Evolutionary conservation across 371 early-diverging fungal species (phyloP).

Genomic region (Saksenaea vasiformis): DNA sequence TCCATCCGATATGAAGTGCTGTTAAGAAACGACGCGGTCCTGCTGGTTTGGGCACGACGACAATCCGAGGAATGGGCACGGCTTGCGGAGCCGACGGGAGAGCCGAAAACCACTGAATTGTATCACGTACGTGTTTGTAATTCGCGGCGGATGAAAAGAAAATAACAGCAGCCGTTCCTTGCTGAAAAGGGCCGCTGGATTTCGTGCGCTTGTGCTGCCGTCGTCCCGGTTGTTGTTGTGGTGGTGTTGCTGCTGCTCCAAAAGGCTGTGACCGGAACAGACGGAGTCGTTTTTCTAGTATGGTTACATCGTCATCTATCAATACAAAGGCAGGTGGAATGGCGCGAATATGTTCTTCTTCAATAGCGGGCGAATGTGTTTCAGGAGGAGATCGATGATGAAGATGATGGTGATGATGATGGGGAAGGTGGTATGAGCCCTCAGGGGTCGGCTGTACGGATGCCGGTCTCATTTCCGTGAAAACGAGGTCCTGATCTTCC

Average conservation of each 20-base stretch:
- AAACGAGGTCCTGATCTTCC: not conserved
- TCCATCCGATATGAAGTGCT: conserved; percentile 58
- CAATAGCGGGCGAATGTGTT: conserved; percentile 19
- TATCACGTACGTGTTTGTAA: conserved; percentile 51
- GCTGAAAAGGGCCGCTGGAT: conserved; percentile 23
- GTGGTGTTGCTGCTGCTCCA: conserved; percentile 17
- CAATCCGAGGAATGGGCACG: conserved; percentile 48
- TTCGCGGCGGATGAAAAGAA: conserved; percentile 57
- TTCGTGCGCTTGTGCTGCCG: conserved; percentile 9
- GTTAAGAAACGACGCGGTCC: conserved; percentile 61
- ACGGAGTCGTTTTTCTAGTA: conserved; percentile 41
- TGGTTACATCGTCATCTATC: conserved; percentile 56
- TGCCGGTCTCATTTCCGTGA: not conserved
- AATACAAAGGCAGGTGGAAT: conserved; percentile 52
- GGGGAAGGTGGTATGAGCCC: not conserved
- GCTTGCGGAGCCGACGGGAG: conserved; percentile 10
- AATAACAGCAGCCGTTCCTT: conserved; percentile 53
- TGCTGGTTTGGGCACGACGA: conserved; percentile 63
- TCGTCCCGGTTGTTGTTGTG: conserved; percentile 6
- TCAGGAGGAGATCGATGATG: not conserved
- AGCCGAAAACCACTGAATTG: conserved; percentile 35
- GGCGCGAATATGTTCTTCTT: conserved; percentile 14
- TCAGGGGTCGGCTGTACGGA: not conserved
- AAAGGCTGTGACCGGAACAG: conserved; percentile 34
- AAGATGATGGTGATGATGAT: not conserved